Percentiles rank a stretch among this genome's conserved stretches.
Conservation (phyloP, 306 rosid species). For the Abrus pulchellus region DNA sequence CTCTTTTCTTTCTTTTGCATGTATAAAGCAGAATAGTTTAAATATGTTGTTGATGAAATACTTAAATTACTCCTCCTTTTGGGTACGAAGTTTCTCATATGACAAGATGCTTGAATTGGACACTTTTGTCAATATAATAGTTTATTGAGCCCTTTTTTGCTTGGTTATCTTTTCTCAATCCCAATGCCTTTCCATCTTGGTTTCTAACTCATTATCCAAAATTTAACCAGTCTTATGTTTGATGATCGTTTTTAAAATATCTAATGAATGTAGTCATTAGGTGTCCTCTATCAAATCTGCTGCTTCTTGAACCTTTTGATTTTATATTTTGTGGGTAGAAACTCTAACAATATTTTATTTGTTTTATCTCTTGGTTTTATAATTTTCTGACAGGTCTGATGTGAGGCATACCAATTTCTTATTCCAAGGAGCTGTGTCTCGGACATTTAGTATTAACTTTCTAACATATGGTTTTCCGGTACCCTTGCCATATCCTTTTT, state of each 20-base stretch:
- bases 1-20: neutral
- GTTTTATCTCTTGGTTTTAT: slow-evolving; percentile 34
- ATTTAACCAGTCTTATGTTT: slow-evolving; percentile 29
- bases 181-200: slow-evolving; percentile 29
- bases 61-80: slow-evolving; percentile 35
- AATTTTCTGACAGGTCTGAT: slow-evolving; percentile 70
- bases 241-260: slow-evolving; percentile 15
- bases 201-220: slow-evolving; percentile 29
- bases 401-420: slow-evolving; percentile 71
- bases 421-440: slow-evolving; percentile 79
- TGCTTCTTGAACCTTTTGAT: slow-evolving; percentile 23
- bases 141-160: neutral
- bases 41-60: slow-evolving; percentile 23
- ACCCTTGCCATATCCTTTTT: slow-evolving; percentile 47
- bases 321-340: neutral
- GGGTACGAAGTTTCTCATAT: slow-evolving; percentile 31
- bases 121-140: neutral
- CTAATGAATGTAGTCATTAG: neutral
- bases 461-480: slow-evolving; percentile 97
- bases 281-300: neutral
- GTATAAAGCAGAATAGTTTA: neutral
- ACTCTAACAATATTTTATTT: slow-evolving; percentile 23
- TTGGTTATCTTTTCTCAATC: slow-evolving; percentile 27
- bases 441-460: slow-evolving; percentile 83
- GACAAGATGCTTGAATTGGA: slow-evolving; percentile 21